These are phyloP conservation scores for Penicillium alfredii DNA, from an alignment of 495 filamentous ascomycete genomes.

Conservation along the genomic window DNA sequence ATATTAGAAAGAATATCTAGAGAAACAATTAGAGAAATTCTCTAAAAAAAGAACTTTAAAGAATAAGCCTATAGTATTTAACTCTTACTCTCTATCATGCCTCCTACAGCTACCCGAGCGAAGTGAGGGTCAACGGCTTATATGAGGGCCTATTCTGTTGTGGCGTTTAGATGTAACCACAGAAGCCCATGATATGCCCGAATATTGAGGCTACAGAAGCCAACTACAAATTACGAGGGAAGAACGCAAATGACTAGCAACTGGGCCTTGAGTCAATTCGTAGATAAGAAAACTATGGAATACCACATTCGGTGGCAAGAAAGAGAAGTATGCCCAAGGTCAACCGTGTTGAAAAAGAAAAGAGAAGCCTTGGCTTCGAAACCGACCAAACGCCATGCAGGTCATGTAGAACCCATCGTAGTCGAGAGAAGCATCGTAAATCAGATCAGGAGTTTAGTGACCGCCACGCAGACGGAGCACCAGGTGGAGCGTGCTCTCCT, in stretches of 20 bases:
- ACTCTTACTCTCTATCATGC: no score
- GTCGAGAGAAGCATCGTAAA: constrained; percentile 10
- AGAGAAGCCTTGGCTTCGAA: constrained; percentile 29
- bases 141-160: no score
- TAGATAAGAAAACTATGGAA: constrained; percentile 13
- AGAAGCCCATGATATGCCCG: no score
- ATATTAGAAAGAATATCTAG: no score
- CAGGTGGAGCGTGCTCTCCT: constrained; percentile 83
- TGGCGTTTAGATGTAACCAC: no score
- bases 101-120: no score
- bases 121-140: no score
- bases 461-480: constrained; percentile 85
- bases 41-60: no score
- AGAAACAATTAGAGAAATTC: no score
- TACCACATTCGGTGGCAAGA: constrained; percentile 16
- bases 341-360: constrained; percentile 19
- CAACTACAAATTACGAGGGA: not conserved
- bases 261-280: constrained; percentile 12
- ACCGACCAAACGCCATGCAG: constrained; percentile 43
- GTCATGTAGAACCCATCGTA: constrained; percentile 29
- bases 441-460: constrained; percentile 46
- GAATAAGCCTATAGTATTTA: no score
- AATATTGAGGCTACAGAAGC: constrained; percentile 1
- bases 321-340: constrained; percentile 29
- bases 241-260: constrained; percentile 5